Percentiles rank a stretch among this genome's conserved stretches.
Evolutionary conservation across 2,329 filamentous ascomycete species (phyloP).

Genomic region (Fusarium pseudocircinatum): DNA sequence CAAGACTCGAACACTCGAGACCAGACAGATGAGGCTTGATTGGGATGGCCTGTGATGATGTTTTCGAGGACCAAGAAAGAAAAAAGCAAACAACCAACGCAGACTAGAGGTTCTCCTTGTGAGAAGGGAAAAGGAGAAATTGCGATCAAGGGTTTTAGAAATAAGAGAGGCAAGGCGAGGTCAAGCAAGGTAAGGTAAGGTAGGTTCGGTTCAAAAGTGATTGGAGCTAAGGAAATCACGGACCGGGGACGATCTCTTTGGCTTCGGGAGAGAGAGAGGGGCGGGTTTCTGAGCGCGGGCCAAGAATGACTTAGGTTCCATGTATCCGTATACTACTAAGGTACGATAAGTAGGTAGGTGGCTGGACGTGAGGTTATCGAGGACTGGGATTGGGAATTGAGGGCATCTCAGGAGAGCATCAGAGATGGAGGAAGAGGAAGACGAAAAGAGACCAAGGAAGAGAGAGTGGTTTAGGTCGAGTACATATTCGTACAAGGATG

Average conservation of each 20-base stretch:
- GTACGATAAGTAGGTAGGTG: background rate
- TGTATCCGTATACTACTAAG: background rate
- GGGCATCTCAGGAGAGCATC: background rate
- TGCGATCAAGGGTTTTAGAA: conserved; percentile 17
- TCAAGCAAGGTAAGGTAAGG: background rate
- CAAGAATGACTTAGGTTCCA: background rate
- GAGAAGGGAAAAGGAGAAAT: conserved; percentile 19
- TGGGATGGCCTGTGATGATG: background rate
- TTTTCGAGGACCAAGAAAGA: background rate
- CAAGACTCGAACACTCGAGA: background rate
- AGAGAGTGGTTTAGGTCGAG: background rate
- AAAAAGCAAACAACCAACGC: background rate
- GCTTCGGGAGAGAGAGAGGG: background rate
- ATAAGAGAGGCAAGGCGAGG: conserved; percentile 15
- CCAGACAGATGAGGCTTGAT: background rate
- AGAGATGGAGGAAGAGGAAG: background rate
- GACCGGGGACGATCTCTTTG: conserved; percentile 23
- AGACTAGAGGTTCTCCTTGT: background rate
- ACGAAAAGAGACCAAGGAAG: background rate
- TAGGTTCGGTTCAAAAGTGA: conserved; percentile 10
- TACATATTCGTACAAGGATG: background rate
- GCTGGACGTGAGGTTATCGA: background rate
- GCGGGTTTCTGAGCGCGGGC: conserved; percentile 1
- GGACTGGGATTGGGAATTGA: background rate
- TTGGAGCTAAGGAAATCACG: conserved; percentile 24